phyloP scores from a whole-genome alignment of 306 rosid species.

The Datisca glomerata region DNA sequence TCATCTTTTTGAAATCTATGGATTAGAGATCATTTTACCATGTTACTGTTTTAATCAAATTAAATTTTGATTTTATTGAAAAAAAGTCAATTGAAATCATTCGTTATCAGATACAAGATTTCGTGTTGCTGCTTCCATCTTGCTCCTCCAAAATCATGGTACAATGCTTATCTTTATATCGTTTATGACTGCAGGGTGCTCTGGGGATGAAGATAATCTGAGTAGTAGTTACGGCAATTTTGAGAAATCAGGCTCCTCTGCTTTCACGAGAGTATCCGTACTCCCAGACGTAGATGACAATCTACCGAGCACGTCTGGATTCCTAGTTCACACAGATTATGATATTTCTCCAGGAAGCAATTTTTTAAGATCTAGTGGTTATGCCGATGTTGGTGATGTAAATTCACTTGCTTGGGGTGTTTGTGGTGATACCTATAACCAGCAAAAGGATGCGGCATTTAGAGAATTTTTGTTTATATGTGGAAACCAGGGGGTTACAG shows the following conservation, averaged over 20 bases:
- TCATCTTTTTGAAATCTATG: too few relatives aligned
- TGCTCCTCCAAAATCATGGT: background rate
- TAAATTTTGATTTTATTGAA: too few relatives aligned
- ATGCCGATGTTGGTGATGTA: constrained; percentile 58
- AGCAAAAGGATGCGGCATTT: constrained; percentile 49
- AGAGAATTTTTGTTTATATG: constrained; percentile 72
- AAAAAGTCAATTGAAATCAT: too few relatives aligned
- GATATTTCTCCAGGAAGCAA: constrained; percentile 23
- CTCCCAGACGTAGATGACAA: constrained; percentile 31
- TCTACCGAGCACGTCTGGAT: constrained; percentile 36
- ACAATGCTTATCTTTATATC: background rate
- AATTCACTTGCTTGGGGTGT: constrained; percentile 76
- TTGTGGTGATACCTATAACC: constrained; percentile 53
- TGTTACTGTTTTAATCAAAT: too few relatives aligned
- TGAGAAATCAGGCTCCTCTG: constrained; percentile 23
- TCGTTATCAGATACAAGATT: too few relatives aligned
- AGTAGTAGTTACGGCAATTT: constrained; percentile 14
- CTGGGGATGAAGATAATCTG: constrained; percentile 13
- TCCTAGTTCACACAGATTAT: constrained; percentile 20
- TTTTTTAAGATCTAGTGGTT: constrained; percentile 26
- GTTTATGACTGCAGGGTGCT: constrained; percentile 37
- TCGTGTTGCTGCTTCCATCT: background rate
- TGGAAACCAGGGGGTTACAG: constrained; percentile 67
- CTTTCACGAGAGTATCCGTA: constrained; percentile 19
- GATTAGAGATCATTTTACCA: too few relatives aligned